Conservation (phyloP, 805 yeast genomes). For the Ascoidea asiatica region DNA sequence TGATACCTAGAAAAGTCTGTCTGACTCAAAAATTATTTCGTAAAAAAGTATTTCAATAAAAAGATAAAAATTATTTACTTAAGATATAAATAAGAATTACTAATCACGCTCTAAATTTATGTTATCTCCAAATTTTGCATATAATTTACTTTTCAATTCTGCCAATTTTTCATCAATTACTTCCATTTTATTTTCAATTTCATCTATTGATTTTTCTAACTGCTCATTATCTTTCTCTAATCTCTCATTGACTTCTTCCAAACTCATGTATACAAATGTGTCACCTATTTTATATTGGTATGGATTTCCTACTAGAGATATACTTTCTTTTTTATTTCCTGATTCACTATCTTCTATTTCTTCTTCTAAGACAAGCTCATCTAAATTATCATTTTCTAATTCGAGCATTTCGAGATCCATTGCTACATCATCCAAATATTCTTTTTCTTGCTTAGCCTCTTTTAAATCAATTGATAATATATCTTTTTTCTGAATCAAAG, state of each 20-base stretch:
- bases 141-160: slow-evolving; percentile 57
- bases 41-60: too few relatives aligned
- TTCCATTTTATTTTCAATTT: slow-evolving; percentile 32
- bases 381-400: slow-evolving; percentile 15
- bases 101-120: slow-evolving; percentile 62
- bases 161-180: slow-evolving; percentile 39
- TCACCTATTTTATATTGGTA: slow-evolving; percentile 82
- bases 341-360: slow-evolving; percentile 12
- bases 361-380: slow-evolving; percentile 2
- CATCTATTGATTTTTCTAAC: slow-evolving; percentile 35
- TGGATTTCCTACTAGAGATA: slow-evolving; percentile 42
- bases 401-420: slow-evolving; percentile 81
- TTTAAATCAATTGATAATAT: slow-evolving; percentile 34
- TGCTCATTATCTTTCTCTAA: slow-evolving; percentile 49
- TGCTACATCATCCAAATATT: slow-evolving; percentile 74
- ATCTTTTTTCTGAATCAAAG: slow-evolving; percentile 62
- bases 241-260: slow-evolving; percentile 49
- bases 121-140: slow-evolving; percentile 79
- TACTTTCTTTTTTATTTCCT: slow-evolving; percentile 1
- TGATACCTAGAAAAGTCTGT: too few relatives aligned
- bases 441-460: slow-evolving; percentile 54
- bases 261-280: slow-evolving; percentile 56
- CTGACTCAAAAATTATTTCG: too few relatives aligned
- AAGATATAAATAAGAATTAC: too few relatives aligned
- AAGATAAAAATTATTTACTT: too few relatives aligned